Evolutionary conservation across 2,329 filamentous ascomycete species (phyloP).

Genomic region (Colletotrichum scovillei): DNA sequence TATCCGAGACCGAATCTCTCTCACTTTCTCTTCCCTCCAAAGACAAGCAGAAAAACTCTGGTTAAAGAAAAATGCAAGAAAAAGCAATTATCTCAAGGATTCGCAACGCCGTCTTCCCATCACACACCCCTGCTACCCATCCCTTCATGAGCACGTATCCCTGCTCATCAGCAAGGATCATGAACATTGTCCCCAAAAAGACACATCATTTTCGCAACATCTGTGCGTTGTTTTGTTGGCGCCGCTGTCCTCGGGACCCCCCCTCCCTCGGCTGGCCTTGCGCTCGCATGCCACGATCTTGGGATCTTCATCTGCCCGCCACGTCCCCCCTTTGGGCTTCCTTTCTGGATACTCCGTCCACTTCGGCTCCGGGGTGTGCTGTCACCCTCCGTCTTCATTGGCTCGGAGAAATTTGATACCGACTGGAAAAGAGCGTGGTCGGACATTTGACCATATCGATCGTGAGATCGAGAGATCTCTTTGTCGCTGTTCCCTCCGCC

Average conservation of each 20-base stretch:
- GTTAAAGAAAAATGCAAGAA: slow-evolving; percentile 5
- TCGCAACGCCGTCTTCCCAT: background rate
- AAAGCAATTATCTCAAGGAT: slow-evolving; percentile 20
- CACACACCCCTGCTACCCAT: background rate
- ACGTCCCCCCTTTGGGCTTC: background rate
- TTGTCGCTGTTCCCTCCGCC: background rate
- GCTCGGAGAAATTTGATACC: background rate
- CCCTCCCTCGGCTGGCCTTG: background rate
- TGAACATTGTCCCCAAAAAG: background rate
- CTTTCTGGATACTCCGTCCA: background rate
- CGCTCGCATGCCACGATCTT: slow-evolving; percentile 3
- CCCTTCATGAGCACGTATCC: background rate
- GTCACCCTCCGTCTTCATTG: background rate
- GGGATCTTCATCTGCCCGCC: background rate
- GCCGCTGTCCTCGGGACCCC: background rate
- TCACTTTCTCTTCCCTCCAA: background rate
- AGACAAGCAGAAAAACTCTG: background rate
- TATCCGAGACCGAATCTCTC: background rate
- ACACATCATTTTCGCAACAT: slow-evolving; percentile 7
- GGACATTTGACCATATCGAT: background rate
- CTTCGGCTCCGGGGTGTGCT: too few species aligned
- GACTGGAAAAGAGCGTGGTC: background rate
- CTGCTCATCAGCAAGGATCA: slow-evolving; percentile 8
- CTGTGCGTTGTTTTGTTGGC: slow-evolving; percentile 7
- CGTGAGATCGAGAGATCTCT: background rate